Conservation (phyloP, 148 eudicot genomes). For the Talinum fruticosum region DNA sequence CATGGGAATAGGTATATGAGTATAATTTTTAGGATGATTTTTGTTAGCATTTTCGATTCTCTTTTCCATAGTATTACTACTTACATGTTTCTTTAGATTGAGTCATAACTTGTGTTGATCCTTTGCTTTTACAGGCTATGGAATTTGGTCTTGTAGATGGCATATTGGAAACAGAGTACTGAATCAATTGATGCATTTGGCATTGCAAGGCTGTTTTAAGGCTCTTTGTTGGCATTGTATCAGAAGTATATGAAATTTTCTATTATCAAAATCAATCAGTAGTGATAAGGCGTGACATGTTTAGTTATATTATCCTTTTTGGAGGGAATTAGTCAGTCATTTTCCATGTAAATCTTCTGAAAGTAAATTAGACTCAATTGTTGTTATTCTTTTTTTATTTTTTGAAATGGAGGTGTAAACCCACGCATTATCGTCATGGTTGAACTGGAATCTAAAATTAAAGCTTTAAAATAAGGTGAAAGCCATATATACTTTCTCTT, state of each 20-base stretch:
- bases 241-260: slow-evolving; percentile 6
- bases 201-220: not conserved
- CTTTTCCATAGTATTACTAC: not conserved
- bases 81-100: not conserved
- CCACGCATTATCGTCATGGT: too few relatives aligned
- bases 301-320: not conserved
- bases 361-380: not conserved
- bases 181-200: not conserved
- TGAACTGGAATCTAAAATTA: too few relatives aligned
- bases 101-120: not conserved
- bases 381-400: too few relatives aligned
- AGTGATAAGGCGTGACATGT: not conserved
- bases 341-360: slow-evolving; percentile 16
- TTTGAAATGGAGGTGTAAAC: too few relatives aligned
- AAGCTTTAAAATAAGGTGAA: too few relatives aligned
- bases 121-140: slow-evolving; percentile 57
- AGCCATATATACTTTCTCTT: too few relatives aligned
- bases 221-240: slow-evolving; percentile 10
- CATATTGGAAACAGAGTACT: slow-evolving; percentile 72
- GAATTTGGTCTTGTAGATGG: slow-evolving; percentile 90
- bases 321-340: not conserved
- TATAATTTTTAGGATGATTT: not conserved
- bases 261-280: not conserved
- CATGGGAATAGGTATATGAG: not conserved
- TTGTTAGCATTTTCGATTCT: not conserved